Base-by-base conservation (phyloP, 192 early-diverging fungal genomes). In the Entomortierella parvispora region DNA sequence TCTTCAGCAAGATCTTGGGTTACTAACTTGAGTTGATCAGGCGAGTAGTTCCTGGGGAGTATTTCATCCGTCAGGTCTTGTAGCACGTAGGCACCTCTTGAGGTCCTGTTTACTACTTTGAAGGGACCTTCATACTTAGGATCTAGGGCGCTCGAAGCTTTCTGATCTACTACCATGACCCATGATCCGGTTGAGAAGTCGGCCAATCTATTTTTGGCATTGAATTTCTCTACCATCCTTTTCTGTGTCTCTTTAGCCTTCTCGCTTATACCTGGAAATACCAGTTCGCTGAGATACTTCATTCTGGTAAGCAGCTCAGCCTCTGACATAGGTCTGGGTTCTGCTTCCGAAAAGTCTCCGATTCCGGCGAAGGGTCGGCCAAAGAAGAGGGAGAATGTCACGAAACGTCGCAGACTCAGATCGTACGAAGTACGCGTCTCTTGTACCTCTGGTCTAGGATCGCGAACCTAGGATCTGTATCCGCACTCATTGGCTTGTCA, bases 331-430 rank as follows among this genome's bases (percentile, higher is more conserved):
- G 29, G 49, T 4, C 3, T 32, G 8, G 48, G 28, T 28, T 63
- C 25, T 15, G 23, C 22, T 2, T 18, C 14, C 20, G 11, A 26
- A 22, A 44, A 58, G 10, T 58, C 34, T 5, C 11, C 8, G 2
- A 58, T 2, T 9, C 56, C 56, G 17, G 18, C 42, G 26, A 58
- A 43, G 1, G 37, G 34, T 2, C 56, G 33, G 25, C 56, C 80
- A 46, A 76, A 83, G 56, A 83, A 76, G 4, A 80, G 43, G 25
- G n/a, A n/a, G n/a, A n/a, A n/a, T n/a, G n/a, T n/a, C n/a, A n/a
- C n/a, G n/a, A n/a, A n/a, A n/a, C n/a, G n/a, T n/a, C n/a, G n/a
- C n/a, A n/a, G n/a, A n/a, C n/a, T n/a, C n/a, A n/a, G n/a, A n/a
- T n/a, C n/a, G n/a, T n/a, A n/a, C n/a, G n/a, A n/a, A n/a, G n/a